Evolutionary conservation across 2,329 filamentous ascomycete species (phyloP).

Genomic region (Aspergillus japonicus): DNA sequence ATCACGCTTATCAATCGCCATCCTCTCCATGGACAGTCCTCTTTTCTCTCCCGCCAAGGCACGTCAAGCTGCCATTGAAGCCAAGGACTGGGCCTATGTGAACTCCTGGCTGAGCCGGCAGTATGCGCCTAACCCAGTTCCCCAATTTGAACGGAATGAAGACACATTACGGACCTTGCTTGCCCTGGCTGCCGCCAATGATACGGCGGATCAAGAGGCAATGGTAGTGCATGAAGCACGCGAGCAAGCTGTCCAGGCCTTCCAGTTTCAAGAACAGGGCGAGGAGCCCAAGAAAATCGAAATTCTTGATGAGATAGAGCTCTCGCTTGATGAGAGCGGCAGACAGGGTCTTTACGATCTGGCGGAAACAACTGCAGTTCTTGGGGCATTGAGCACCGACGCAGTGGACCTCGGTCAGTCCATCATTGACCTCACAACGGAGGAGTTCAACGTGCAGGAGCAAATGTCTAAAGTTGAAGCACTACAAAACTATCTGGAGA

Average conservation of each 20-base stretch:
- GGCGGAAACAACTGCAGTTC: conserved; percentile 51
- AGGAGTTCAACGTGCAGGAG: conserved; percentile 53
- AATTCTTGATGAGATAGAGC: conserved; percentile 56
- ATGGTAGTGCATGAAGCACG: conserved; percentile 37
- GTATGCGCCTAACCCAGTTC: conserved; percentile 62
- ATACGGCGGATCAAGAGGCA: conserved; percentile 57
- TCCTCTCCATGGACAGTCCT: conserved; percentile 35
- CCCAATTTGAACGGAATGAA: conserved; percentile 80
- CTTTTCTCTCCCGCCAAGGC: conserved; percentile 63
- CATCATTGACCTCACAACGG: conserved; percentile 58
- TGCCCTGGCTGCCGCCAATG: conserved; percentile 71
- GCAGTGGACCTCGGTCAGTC: conserved; percentile 52
- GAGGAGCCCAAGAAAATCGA: conserved; percentile 36
- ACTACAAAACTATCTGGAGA: conserved; percentile 58
- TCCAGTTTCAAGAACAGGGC: conserved; percentile 30
- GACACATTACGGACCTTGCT: conserved; percentile 77
- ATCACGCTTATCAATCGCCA: conserved; percentile 2
- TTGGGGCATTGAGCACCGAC: conserved; percentile 52
- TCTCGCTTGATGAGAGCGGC: conserved; percentile 55
- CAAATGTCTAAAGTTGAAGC: conserved; percentile 56
- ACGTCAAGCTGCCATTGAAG: conserved; percentile 74
- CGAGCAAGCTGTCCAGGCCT: conserved; percentile 35
- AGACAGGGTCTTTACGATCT: conserved; percentile 58
- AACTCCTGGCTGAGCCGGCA: conserved; percentile 77
- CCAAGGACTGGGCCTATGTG: conserved; percentile 88